Base-by-base conservation (phyloP, 305 asterid species). In the Ajuga reptans region DNA sequence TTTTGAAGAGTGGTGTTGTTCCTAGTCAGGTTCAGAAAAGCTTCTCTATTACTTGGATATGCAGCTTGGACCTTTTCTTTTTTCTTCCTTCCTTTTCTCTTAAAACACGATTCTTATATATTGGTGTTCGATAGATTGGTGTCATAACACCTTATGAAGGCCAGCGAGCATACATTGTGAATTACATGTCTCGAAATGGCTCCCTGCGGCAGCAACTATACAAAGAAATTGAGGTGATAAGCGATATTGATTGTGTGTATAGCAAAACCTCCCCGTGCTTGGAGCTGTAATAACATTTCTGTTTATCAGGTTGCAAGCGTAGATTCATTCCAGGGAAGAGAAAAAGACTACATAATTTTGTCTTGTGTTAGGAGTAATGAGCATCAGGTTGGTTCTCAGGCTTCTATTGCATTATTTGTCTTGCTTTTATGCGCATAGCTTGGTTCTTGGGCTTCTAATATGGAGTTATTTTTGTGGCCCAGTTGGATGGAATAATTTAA, bases 341-440 rank as follows among this genome's bases (percentile, higher is more conserved):
- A 95, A 77, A 95, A 95, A 70, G 99, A 95, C 79, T 91, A 91
- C 58, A 95, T 95, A 59, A 95, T 95, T 76, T 77, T 91, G 80
- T 95, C 99, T 31, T 95, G 99, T 54, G 99, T 95, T 78, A 89
- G 99, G 86, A 95, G 99, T 82, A 95, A 95, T 64, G 99, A 91
- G 69, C 99, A 91, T 84, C 99, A 94, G 90, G 98, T 94, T 75
- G 62, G 84, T 71, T 63, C 65, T 59, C 51, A 8, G 43, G 59
- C 70, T 64, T 65, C 37, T 21, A 16, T 66, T 41, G 27, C 27
- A 21, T 21, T 21, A 21, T 21, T 21, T 21, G 27, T 21, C n/a
- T n/a, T n/a, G 27, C 27, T 21, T 21, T 21, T 0, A 95, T 64
- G 99, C 88, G 69, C 99, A 91, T 84, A 94, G 90, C 96, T 94